Evolutionary conservation across 2,329 filamentous ascomycete species (phyloP), one percentile per base, ranked within the genome.

Genomic region (Dactylonectria estremocensis): DNA sequence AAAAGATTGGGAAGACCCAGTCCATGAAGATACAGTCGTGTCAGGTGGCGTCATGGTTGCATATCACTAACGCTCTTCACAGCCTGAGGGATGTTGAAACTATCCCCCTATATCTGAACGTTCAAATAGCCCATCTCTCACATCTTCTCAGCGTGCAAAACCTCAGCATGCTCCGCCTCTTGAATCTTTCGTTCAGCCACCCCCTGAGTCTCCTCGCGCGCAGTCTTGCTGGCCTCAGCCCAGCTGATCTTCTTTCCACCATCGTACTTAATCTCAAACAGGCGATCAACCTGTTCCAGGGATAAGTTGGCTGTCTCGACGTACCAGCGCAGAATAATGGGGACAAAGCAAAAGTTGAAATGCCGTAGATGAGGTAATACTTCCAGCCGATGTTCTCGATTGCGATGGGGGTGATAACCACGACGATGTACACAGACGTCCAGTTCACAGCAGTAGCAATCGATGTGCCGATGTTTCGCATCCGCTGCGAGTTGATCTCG

Each of bases 361-460:
- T 80, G 1, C 83, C 81, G 79, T 82, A 88, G 48, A 88, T 83
- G 60, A 87, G 81, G 78, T 84, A 88, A 74, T 84, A 86, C 50
- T 80, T 81, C 80, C 84, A 88, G 1, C 81, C 80, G 0, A 88
- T 78, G 22, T 82, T 84, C 22, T 82, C 76, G 43, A 80, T 77
- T 1, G 77, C 79, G 5, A 71, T 61, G 2, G 79, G 79, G 0
- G 79, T 81, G 46, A 80, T 77, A 65, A 79, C 71, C 8, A 80
- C 77, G 5, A 80, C 77, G 54, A 80, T 69, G 54, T 79, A 80
- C 33, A 77, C 79, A 68, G 76, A 68, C 22, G 79, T 74, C 79
- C 80, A 80, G 65, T 80, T 79, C 9, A 76, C 77, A 3, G 79
- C 78, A 33, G 79, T 80, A 2, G 76, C 77, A 10, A 78, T 65